Evolutionary conservation across 352 stramenopile genomes (phyloP).

Genomic region (Phytophthora sansomeana): DNA sequence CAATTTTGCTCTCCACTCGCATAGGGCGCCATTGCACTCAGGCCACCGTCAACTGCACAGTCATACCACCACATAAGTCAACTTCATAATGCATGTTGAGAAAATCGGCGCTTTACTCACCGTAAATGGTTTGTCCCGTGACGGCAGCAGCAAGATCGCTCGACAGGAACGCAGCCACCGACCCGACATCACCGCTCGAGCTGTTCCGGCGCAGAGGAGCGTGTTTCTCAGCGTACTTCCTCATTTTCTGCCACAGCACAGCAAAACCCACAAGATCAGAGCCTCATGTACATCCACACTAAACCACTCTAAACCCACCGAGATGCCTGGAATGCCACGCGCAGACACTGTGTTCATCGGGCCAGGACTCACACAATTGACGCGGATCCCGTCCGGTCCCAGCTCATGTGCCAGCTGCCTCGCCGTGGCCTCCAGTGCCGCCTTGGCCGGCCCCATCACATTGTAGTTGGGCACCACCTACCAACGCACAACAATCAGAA

Average conservation of each 20-base stretch:
- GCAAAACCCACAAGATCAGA: neutral
- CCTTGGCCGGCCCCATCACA: slow-evolving; percentile 93
- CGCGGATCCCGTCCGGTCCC: slow-evolving; percentile 75
- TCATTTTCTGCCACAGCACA: slow-evolving; percentile 73
- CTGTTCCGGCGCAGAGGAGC: slow-evolving; percentile 79
- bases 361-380: slow-evolving; percentile 92
- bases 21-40: slow-evolving; percentile 64
- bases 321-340: slow-evolving; percentile 91
- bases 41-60: slow-evolving; percentile 74
- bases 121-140: slow-evolving; percentile 92
- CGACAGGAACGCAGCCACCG: slow-evolving; percentile 82
- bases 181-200: slow-evolving; percentile 78
- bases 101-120: slow-evolving; percentile 35
- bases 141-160: slow-evolving; percentile 77
- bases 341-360: slow-evolving; percentile 92
- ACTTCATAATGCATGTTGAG: neutral
- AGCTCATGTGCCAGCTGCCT: slow-evolving; percentile 88
- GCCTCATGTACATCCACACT: neutral
- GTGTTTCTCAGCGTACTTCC: slow-evolving; percentile 69
- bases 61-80: neutral
- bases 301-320: slow-evolving; percentile 38
- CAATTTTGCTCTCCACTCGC: slow-evolving; percentile 32
- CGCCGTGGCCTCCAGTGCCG: slow-evolving; percentile 85
- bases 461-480: slow-evolving; percentile 91
- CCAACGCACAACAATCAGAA: slow-evolving; percentile 27